These are phyloP conservation scores for Chaetomium sp. DNA, from an alignment of 2,329 filamentous ascomycete genomes.

Conservation along the genomic window DNA sequence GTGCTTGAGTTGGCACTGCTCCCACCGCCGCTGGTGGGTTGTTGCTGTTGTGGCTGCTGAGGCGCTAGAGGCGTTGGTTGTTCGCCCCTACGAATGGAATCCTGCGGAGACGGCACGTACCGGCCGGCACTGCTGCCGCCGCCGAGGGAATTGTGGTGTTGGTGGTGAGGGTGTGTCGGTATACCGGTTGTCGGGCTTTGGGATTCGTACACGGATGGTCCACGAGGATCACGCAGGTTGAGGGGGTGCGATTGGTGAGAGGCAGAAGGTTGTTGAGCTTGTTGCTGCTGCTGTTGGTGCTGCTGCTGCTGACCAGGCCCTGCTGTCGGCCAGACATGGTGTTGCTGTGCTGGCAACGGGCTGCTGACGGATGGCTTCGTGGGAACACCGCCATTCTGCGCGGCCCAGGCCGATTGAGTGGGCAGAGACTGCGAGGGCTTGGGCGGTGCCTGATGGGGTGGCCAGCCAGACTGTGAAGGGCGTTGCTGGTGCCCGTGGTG, in stretches of 20 bases:
- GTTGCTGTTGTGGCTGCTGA: not conserved
- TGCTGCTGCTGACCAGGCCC: constrained; percentile 24
- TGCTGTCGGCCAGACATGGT: constrained; percentile 23
- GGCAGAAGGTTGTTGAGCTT: no score
- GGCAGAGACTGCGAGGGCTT: constrained; percentile 19
- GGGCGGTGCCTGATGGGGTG: constrained; percentile 18
- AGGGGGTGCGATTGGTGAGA: constrained; percentile 13
- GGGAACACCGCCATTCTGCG: constrained; percentile 22
- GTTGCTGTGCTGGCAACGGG: constrained; percentile 12
- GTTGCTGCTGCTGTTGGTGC: no score
- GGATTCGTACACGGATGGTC: constrained; percentile 20
- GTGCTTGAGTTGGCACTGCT: no score
- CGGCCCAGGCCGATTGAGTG: constrained; percentile 23
- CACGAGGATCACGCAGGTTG: constrained; percentile 21
- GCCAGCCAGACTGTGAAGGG: constrained; percentile 11
- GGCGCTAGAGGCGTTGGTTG: not conserved
- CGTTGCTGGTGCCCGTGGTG: constrained; percentile 18
- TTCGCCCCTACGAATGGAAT: constrained; percentile 12
- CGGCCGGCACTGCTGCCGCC: constrained; percentile 24
- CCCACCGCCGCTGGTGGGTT: not conserved
- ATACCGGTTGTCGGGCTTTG: constrained; percentile 21
- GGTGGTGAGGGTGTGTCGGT: constrained; percentile 20
- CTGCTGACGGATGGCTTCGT: constrained; percentile 20
- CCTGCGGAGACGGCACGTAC: constrained; percentile 21
- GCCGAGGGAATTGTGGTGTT: constrained; percentile 27